Base-by-base conservation (phyloP, 2,329 filamentous ascomycete genomes). In the Hypoxylon sp. region DNA sequence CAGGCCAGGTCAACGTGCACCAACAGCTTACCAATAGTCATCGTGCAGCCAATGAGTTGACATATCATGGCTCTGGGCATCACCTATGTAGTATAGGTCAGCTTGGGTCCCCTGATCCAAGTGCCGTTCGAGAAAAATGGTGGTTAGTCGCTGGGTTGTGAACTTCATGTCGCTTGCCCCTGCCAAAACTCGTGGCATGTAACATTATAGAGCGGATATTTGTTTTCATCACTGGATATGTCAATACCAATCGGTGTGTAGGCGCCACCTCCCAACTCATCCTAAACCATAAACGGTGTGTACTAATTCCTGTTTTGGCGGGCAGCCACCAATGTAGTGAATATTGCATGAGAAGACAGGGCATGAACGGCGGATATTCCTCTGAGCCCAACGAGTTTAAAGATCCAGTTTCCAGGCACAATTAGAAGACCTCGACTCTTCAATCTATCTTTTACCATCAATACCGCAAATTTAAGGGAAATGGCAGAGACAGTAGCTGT, bases 1-100 rank as follows among this genome's bases (percentile, higher is more conserved):
- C 30, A 58, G 6, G 23, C 43, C 23, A 50, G 32, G 54, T 39
- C 34, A 39, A 48, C 45, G 30, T 48, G 43, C 45, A 58, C 43
- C 54, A 57, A 48, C 43, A 55, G 30, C 48, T 29, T 48, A 47
- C 30, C 41, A 16, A 21, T 16, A 34, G 37, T 47, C 39, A 47
- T 37, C 16, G 21, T 16, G 30, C 55, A 50, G 51, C 46, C 55
- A n/a, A 39, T 57, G 29, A 58, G 34, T 34, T 58, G 55, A 46
- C 55, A 32, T 59, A 51, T 51, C 37, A 51, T 45, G 46, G 46
- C 37, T 9, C 34, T 43, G 46, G 21, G n/a, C 47, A 54, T 19
- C 43, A 34, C n/a, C 21, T 43, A n/a, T n/a, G n/a, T n/a, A 43
- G 9, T 43, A 11, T 16, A 21, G 16, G 37, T 39, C 7, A 12